A percentile compares a stretch with the other conserved stretches of the same genome.
Evolutionary conservation across 2,329 filamentous ascomycete species (phyloP).

Genomic region (Ambrosiella beaveri): DNA sequence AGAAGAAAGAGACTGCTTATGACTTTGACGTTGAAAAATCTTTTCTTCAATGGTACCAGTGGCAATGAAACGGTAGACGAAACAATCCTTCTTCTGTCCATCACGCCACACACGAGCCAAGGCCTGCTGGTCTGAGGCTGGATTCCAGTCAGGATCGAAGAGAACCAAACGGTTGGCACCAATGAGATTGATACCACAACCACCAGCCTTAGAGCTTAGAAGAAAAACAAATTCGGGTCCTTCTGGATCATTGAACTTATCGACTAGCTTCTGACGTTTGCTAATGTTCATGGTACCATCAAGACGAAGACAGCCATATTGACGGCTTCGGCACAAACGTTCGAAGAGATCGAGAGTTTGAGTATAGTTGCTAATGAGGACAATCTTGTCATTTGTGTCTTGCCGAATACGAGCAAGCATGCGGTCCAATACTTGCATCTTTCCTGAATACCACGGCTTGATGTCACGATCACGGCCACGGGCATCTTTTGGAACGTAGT

Average conservation of each 20-base stretch:
- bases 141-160: constrained; percentile 97
- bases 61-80: constrained; percentile 97
- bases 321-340: constrained; percentile 65
- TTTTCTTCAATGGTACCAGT: constrained; percentile 98
- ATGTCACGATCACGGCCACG: constrained; percentile 82
- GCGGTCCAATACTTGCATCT: constrained; percentile 94
- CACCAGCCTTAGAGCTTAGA: constrained; percentile 91
- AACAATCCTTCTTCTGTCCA: constrained; percentile 97
- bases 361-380: constrained; percentile 96
- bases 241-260: constrained; percentile 90
- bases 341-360: constrained; percentile 92
- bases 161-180: constrained; percentile 87
- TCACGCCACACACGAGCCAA: constrained; percentile 96
- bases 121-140: constrained; percentile 91
- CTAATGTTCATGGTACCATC: constrained; percentile 97
- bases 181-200: constrained; percentile 89
- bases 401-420: constrained; percentile 93
- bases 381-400: constrained; percentile 97
- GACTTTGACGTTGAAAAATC: constrained; percentile 94
- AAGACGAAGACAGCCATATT: constrained; percentile 72
- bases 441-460: constrained; percentile 91
- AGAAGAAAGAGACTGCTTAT: constrained; percentile 91
- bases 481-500: constrained; percentile 74
- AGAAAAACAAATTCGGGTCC: constrained; percentile 86
- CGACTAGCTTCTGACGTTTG: constrained; percentile 91